These are phyloP conservation scores for Thuja plicata DNA, from an alignment of 83 land plant species.

Conservation along the genomic window DNA sequence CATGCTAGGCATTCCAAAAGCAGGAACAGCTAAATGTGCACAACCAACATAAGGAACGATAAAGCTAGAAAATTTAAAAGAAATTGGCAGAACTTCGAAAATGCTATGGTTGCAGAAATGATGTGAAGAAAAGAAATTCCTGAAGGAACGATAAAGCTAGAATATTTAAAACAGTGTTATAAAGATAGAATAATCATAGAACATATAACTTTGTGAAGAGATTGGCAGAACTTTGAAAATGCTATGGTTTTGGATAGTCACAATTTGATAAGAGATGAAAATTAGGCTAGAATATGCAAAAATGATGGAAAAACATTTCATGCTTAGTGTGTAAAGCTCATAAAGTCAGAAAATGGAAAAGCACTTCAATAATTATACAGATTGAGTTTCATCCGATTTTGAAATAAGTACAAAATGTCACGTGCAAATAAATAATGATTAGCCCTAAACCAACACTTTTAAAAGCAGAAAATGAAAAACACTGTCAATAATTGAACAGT, in stretches of 20 bases:
- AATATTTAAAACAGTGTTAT: background rate
- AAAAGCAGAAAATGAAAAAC: too few relatives aligned
- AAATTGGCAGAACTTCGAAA: background rate
- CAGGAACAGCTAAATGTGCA: background rate
- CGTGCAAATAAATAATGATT: too few relatives aligned
- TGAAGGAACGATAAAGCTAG: background rate
- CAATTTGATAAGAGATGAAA: background rate
- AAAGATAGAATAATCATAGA: background rate
- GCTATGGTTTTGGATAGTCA: background rate
- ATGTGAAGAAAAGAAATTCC: background rate
- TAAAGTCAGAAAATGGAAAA: background rate
- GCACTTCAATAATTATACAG: background rate
- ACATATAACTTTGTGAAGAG: background rate
- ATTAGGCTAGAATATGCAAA: background rate
- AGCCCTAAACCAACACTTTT: too few relatives aligned
- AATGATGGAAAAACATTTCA: background rate
- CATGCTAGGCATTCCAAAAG: background rate
- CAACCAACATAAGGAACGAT: background rate
- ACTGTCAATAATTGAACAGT: background rate
- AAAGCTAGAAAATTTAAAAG: too few relatives aligned
- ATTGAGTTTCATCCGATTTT: background rate
- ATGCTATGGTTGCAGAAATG: background rate
- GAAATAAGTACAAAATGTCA: background rate
- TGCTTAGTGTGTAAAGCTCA: background rate
- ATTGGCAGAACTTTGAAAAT: background rate